Percentiles rank a stretch among this genome's conserved stretches.
Conservation (phyloP, 352 stramenopile genomes). For the Phytophthora constricta region DNA sequence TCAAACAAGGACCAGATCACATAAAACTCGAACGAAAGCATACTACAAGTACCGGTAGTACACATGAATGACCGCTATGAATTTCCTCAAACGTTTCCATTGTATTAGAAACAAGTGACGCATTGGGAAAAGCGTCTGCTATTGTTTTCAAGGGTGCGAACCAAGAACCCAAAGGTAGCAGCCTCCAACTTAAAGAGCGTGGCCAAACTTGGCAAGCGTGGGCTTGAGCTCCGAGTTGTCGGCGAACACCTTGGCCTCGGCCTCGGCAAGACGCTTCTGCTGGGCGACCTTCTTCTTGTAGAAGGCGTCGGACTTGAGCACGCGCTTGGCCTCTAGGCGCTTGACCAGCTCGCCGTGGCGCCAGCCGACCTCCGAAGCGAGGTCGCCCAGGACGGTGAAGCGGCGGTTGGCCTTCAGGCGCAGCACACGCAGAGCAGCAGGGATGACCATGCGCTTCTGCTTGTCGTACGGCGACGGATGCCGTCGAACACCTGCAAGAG, state of each 20-base stretch:
- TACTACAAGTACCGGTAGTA: no score
- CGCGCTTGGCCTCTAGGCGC: constrained; percentile 93
- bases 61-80: no score
- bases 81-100: constrained; percentile 51
- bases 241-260: constrained; percentile 90
- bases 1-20: no score
- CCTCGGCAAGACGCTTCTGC: constrained; percentile 89
- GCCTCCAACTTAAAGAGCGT: constrained; percentile 67
- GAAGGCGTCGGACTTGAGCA: constrained; percentile 96
- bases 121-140: constrained; percentile 25
- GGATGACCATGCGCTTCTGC: constrained; percentile 99
- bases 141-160: constrained; percentile 36
- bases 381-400: constrained; percentile 96
- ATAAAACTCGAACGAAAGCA: no score
- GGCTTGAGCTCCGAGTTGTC: constrained; percentile 89
- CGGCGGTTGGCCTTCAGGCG: constrained; percentile 94
- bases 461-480: constrained; percentile 98
- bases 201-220: constrained; percentile 81
- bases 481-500: constrained; percentile 95
- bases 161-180: constrained; percentile 34
- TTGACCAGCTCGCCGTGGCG: constrained; percentile 96
- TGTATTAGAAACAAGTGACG: constrained; percentile 42
- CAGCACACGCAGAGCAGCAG: constrained; percentile 94
- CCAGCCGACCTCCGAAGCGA: constrained; percentile 97
- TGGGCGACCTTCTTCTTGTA: constrained; percentile 97